Conservation (phyloP, 768 basidiomycete species). For the Tulasnella sp. region DNA sequence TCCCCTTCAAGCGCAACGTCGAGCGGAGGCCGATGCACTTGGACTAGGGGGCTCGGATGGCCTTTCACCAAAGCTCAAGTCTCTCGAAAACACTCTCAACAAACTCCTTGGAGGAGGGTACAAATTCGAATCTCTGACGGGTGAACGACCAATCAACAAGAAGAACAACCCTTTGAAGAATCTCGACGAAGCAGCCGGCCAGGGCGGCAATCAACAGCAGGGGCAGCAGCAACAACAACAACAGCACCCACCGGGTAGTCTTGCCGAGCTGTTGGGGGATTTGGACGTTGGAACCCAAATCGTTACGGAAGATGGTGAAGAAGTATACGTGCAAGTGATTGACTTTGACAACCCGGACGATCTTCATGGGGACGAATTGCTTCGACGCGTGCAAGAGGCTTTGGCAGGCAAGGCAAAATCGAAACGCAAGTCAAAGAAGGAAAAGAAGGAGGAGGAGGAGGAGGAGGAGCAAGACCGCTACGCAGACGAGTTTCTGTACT, state of each 20-base stretch:
- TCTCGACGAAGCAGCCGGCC: background rate
- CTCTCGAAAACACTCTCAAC: background rate
- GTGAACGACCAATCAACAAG: background rate
- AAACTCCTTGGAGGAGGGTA: background rate
- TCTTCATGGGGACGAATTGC: background rate
- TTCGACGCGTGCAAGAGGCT: background rate
- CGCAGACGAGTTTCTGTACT: conserved; percentile 17
- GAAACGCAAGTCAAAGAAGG: conserved; percentile 30
- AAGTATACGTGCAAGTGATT: background rate
- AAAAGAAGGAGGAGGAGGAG: conserved; percentile 26
- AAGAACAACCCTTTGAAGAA: background rate
- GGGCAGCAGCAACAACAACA: background rate
- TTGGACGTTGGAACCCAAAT: background rate
- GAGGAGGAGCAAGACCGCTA: conserved; percentile 10
- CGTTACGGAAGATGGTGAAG: background rate
- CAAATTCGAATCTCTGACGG: background rate
- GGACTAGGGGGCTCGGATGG: background rate
- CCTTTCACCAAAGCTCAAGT: background rate
- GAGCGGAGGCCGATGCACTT: background rate
- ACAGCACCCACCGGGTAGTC: background rate
- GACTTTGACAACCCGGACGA: background rate
- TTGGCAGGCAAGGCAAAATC: conserved; percentile 28
- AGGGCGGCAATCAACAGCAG: background rate
- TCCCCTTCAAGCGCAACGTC: background rate
- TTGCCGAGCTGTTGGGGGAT: background rate